Conservation (phyloP, 1,284 basidiomycete species). For the Ceratorhiza oryzae-sativae region DNA sequence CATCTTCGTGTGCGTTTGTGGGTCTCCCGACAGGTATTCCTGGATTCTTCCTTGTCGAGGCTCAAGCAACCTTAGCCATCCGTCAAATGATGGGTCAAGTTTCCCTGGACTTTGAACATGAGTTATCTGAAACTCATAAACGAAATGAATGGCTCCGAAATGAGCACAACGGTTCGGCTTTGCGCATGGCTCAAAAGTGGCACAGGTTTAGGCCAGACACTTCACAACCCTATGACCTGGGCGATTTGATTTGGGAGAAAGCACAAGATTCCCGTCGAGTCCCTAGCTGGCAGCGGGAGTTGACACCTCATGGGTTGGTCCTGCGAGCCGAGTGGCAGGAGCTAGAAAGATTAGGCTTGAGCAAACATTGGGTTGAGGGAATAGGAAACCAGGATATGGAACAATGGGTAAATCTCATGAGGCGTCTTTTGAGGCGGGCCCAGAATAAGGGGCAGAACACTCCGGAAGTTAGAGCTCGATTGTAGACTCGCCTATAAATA, state of each 20-base stretch:
- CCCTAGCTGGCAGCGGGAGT: slow-evolving; percentile 63
- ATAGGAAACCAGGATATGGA: slow-evolving; percentile 63
- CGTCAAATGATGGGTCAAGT: slow-evolving; percentile 30
- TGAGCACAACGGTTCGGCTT: background rate
- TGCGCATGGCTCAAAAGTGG: slow-evolving; percentile 7
- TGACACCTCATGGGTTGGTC: slow-evolving; percentile 59
- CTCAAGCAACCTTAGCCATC: slow-evolving; percentile 56
- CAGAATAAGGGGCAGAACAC: background rate
- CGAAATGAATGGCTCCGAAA: slow-evolving; percentile 4
- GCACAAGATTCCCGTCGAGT: slow-evolving; percentile 50
- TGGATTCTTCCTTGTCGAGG: slow-evolving; percentile 72
- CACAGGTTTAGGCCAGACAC: background rate
- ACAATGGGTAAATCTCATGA: slow-evolving; percentile 71
- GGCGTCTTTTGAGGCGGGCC: slow-evolving; percentile 41
- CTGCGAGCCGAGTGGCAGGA: slow-evolving; percentile 66
- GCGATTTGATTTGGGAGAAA: slow-evolving; percentile 24
- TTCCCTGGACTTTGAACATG: slow-evolving; percentile 18
- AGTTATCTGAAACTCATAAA: background rate
- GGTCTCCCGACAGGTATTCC: slow-evolving; percentile 63
- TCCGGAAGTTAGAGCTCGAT: too few species aligned
- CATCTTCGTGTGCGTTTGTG: slow-evolving; percentile 66
- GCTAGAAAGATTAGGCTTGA: slow-evolving; percentile 59
- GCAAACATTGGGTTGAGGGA: slow-evolving; percentile 65
- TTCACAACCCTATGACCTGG: background rate
- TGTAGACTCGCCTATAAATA: too few species aligned